phyloP scores from a whole-genome alignment of 176 grass and related monocot species.

The Raddia distichophylla region DNA sequence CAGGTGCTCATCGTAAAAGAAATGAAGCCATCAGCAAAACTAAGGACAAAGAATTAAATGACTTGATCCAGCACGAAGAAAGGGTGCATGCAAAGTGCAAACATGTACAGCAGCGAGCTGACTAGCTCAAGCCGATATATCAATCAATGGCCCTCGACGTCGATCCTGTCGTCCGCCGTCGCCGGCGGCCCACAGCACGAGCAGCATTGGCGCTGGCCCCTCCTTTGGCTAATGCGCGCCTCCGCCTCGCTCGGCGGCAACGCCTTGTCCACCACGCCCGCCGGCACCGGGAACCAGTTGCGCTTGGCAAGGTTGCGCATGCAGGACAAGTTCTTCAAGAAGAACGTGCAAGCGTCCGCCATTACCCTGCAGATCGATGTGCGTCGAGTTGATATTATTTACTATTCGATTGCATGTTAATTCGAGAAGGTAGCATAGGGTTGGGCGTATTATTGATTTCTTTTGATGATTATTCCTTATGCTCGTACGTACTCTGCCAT shows the following conservation, averaged over 20 bases:
- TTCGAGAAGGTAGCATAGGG: too few relatives aligned
- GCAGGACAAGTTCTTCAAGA: not conserved
- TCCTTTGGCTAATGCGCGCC: not conserved
- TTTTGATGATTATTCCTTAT: too few relatives aligned
- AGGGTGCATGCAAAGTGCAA: not conserved
- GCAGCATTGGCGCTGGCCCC: not conserved
- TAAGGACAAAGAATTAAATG: not conserved
- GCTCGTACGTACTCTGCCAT: slow-evolving; percentile 7
- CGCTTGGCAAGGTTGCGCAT: not conserved
- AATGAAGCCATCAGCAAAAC: not conserved
- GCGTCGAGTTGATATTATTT: too few relatives aligned
- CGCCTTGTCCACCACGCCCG: not conserved
- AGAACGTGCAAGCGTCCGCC: not conserved
- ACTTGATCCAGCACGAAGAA: not conserved
- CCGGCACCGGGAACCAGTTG: slow-evolving; percentile 29
- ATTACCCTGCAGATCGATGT: slow-evolving; percentile 3
- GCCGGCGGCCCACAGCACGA: not conserved
- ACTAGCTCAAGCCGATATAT: not conserved
- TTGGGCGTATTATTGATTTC: too few relatives aligned
- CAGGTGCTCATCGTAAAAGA: not conserved
- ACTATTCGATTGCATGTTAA: too few relatives aligned
- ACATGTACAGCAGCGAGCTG: not conserved
- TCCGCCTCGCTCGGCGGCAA: not conserved
- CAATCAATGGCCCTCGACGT: not conserved
- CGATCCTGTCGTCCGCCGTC: not conserved